Percentiles rank a stretch among this genome's conserved stretches.
phyloP scores from a whole-genome alignment of 1,139 yeast genomes.

The Tardiomyces blankii region DNA sequence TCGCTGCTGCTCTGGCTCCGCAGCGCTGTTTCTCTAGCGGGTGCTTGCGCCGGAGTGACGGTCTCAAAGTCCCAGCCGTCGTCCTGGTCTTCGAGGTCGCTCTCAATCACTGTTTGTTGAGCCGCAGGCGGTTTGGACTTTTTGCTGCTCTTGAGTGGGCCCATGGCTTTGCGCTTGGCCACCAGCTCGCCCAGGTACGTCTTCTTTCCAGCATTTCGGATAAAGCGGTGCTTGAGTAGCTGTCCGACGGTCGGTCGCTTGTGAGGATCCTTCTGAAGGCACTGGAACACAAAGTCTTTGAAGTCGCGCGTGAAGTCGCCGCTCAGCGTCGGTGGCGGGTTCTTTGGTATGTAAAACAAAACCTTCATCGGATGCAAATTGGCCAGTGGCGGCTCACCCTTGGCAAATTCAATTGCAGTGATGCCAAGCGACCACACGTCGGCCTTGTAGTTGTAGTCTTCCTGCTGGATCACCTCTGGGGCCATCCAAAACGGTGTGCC shows the following conservation, averaged over 20 bases:
- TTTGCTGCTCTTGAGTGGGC: slow-evolving; percentile 6
- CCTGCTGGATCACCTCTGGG: slow-evolving; percentile 85
- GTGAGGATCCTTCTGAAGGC: slow-evolving; percentile 53
- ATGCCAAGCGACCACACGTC: slow-evolving; percentile 97
- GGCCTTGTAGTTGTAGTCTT: slow-evolving; percentile 79
- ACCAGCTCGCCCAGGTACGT: slow-evolving; percentile 18
- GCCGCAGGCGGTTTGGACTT: neutral
- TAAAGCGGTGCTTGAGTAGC: slow-evolving; percentile 51
- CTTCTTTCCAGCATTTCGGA: slow-evolving; percentile 34
- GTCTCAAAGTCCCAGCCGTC: slow-evolving; percentile 32
- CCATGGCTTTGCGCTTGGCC: slow-evolving; percentile 6
- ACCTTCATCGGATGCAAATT: slow-evolving; percentile 75
- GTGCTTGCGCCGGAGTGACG: slow-evolving; percentile 16
- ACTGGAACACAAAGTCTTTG: slow-evolving; percentile 51
- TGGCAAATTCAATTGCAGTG: slow-evolving; percentile 74
- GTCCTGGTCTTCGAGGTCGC: slow-evolving; percentile 15
- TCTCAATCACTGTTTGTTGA: neutral
- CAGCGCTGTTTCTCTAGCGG: neutral
- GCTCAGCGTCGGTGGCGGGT: slow-evolving; percentile 37
- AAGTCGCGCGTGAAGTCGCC: slow-evolving; percentile 38
- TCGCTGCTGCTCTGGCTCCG: too few species aligned
- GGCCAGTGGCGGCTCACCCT: slow-evolving; percentile 75
- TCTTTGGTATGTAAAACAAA: slow-evolving; percentile 43
- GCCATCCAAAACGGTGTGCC: slow-evolving; percentile 99
- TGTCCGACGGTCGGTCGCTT: slow-evolving; percentile 47